Percentiles rank a stretch among this genome's conserved stretches.
Conservation (phyloP, 2,329 filamentous ascomycete species). For the Diaporthe citri region DNA sequence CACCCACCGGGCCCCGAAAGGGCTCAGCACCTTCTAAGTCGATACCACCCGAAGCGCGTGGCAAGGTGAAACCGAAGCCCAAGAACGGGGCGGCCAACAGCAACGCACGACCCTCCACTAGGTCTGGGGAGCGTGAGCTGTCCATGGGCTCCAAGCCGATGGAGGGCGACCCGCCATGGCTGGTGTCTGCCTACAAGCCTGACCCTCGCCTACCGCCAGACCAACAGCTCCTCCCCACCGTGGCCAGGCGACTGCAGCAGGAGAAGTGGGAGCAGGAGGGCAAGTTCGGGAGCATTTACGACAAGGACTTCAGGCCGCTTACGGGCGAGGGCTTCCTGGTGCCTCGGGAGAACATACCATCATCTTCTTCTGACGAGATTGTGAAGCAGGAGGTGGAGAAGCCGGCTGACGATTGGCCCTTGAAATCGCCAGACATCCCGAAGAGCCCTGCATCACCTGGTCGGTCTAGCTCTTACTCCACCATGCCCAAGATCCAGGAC, state of each 20-base stretch:
- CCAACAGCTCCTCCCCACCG: slow-evolving; percentile 94
- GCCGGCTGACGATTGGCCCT: slow-evolving; percentile 69
- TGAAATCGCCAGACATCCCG: slow-evolving; percentile 58
- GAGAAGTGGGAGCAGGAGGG: slow-evolving; percentile 96
- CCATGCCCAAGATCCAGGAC: slow-evolving; percentile 71
- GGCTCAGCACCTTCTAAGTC: slow-evolving; percentile 58
- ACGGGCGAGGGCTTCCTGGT: slow-evolving; percentile 72
- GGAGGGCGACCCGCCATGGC: slow-evolving; percentile 96
- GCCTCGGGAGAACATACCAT: slow-evolving; percentile 49
- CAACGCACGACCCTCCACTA: slow-evolving; percentile 72
- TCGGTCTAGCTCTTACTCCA: slow-evolving; percentile 68
- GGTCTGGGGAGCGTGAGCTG: slow-evolving; percentile 70
- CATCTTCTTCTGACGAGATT: slow-evolving; percentile 45
- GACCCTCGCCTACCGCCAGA: slow-evolving; percentile 94
- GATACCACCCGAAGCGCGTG: slow-evolving; percentile 60
- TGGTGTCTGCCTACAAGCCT: slow-evolving; percentile 93
- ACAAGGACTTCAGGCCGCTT: slow-evolving; percentile 87
- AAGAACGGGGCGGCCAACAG: slow-evolving; percentile 67
- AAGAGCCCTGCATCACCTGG: slow-evolving; percentile 63
- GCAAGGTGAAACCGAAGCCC: slow-evolving; percentile 75
- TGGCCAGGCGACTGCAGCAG: slow-evolving; percentile 90
- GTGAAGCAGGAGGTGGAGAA: slow-evolving; percentile 49
- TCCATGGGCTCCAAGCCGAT: slow-evolving; percentile 70
- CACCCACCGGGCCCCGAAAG: slow-evolving; percentile 56
- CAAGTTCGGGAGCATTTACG: slow-evolving; percentile 86